Base-by-base conservation (phyloP, 441 rosid genomes). In the Erysimum cheiri region DNA sequence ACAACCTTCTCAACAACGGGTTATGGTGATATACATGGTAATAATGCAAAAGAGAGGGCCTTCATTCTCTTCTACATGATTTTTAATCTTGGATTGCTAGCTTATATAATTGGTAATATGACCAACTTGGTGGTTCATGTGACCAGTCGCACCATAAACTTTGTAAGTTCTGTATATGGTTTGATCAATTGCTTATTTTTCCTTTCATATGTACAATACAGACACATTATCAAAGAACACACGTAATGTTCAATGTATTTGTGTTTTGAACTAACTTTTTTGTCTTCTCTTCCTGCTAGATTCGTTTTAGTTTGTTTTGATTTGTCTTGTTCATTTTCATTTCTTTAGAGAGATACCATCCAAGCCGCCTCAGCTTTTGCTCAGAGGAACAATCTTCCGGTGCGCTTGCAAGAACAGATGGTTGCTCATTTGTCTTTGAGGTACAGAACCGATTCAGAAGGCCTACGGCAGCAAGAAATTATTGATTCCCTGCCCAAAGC, bases 41-140 rank as follows among this genome's bases (percentile, higher is more conserved):
- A 83, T 26, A 90, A 87, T 71, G 59, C 78, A n/a, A 24, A 66
- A 4, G 98, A 92, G 75, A 88, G 85, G 88, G 28, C 81, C 29
- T 87, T 88, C 48, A 82, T 71, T 44, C 82, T 85, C 70, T 66
- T 73, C 58, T 90, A 85, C 78, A 83, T 90, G 90, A 71, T 88
- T 68, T 83, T 92, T 74, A 81, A 83, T 78, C 89, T 92, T 31
- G 98, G 93, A 56, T 71, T 92, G 31, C 80, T 84, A 2, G 61
- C 97, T 5, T 92, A 92, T 70, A 76, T 92, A 65, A 85, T 90
- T 31, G 98, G 97, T 47, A 92, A 90, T 58, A 93, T 93, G 96
- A 90, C 90, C 78, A 90, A 82, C 78, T 76, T 93, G 81, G 87
- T 93, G 59, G 93, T 90, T 79, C 93, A 93, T 47, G 88, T 81